Evolutionary conservation across 2,329 filamentous ascomycete genomes (phyloP).

Genomic region (Aspergillus costaricaensis): DNA sequence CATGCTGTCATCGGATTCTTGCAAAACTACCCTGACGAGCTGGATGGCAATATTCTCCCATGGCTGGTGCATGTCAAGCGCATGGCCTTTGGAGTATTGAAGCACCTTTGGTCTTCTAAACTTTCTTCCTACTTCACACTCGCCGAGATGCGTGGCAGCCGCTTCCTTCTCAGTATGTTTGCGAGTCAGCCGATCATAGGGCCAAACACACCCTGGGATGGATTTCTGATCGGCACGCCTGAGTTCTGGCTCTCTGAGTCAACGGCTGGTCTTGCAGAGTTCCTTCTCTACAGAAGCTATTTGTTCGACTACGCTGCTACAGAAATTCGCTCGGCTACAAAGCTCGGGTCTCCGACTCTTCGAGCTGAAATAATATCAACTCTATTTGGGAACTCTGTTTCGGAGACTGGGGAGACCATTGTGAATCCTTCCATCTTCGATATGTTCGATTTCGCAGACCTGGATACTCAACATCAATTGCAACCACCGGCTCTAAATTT

Average conservation of each 20-base stretch:
- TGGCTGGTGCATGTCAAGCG: slow-evolving; percentile 72
- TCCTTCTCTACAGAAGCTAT: slow-evolving; percentile 73
- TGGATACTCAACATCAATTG: slow-evolving; percentile 53
- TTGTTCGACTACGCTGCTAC: slow-evolving; percentile 82
- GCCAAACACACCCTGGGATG: slow-evolving; percentile 73
- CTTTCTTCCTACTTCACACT: slow-evolving; percentile 75
- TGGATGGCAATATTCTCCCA: slow-evolving; percentile 61
- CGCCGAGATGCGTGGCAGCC: slow-evolving; percentile 74
- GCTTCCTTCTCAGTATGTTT: slow-evolving; percentile 77
- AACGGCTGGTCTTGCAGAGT: slow-evolving; percentile 71
- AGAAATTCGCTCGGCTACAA: slow-evolving; percentile 77
- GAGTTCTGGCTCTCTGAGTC: slow-evolving; percentile 71
- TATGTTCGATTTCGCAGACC: slow-evolving; percentile 84
- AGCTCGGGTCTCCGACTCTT: slow-evolving; percentile 68
- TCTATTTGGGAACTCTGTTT: slow-evolving; percentile 72
- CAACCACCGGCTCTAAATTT: slow-evolving; percentile 58
- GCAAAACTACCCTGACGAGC: slow-evolving; percentile 66
- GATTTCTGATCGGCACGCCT: slow-evolving; percentile 58
- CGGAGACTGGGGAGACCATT: slow-evolving; percentile 65
- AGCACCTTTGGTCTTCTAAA: slow-evolving; percentile 79
- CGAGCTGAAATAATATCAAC: slow-evolving; percentile 67
- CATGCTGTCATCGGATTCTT: slow-evolving; percentile 76
- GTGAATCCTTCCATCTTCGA: slow-evolving; percentile 80
- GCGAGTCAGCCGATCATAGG: slow-evolving; percentile 70
- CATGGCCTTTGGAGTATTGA: slow-evolving; percentile 71